phyloP scores from a whole-genome alignment of 306 rosid species.

The cucumber (Cucumis sativus) region Cucumber_9930_V3 NC_026660.2:11193001-11193500 shows the following conservation, averaged over 20 bases:
- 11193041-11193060: not conserved
- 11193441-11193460: slow-evolving; percentile 85
- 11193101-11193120: slow-evolving; percentile 11
- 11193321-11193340: too few relatives aligned
- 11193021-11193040: not conserved
- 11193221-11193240: slow-evolving; percentile 91
- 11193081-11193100: not conserved
- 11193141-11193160: slow-evolving; percentile 90
- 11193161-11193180: slow-evolving; percentile 97
- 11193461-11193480: slow-evolving; percentile 99
- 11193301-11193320: not conserved
- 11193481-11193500: slow-evolving; percentile 85
- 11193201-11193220: slow-evolving; percentile 99
- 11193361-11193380: not conserved
- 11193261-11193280: not conserved
- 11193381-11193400: not conserved
- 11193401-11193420: slow-evolving; percentile 81
- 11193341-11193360: too few relatives aligned
- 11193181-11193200: slow-evolving; percentile 83
- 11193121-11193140: slow-evolving; percentile 62
- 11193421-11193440: slow-evolving; percentile 89
- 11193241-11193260: slow-evolving; percentile 69
- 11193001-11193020: not conserved
- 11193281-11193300: not conserved
- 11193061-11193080: not conserved